Conservation (phyloP, 2,329 filamentous ascomycete species). For the Diaporthe citriasiana region DNA sequence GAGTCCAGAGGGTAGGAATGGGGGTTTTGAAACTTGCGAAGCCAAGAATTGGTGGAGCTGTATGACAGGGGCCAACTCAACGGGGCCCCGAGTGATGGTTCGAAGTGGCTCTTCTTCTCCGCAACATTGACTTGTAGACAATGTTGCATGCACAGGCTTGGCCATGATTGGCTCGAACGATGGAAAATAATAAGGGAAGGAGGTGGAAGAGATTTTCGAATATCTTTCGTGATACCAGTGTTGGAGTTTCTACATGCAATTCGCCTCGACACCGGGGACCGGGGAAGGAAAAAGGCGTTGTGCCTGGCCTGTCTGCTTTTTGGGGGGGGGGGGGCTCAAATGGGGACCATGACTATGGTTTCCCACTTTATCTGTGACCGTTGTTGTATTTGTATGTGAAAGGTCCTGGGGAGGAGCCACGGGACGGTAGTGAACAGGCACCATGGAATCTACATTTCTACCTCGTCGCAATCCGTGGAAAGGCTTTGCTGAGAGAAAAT, state of each 20-base stretch:
- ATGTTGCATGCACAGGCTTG: background rate
- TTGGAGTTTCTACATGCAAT: slow-evolving; percentile 29
- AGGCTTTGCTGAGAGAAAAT: background rate
- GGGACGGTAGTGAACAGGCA: background rate
- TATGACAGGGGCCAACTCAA: background rate
- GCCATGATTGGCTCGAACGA: background rate
- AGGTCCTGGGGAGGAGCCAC: background rate
- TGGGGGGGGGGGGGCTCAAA: background rate
- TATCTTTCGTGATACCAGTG: slow-evolving; percentile 35
- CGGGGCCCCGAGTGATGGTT: background rate
- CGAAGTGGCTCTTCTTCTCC: background rate
- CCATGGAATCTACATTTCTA: background rate
- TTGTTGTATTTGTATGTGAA: slow-evolving; percentile 12
- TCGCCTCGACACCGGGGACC: background rate
- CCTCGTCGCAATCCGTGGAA: background rate
- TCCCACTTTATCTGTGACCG: background rate
- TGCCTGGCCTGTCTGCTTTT: slow-evolving; percentile 14
- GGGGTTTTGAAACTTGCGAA: background rate
- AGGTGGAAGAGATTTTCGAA: background rate
- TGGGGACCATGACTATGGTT: background rate
- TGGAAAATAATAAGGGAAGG: background rate
- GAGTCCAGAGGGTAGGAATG: background rate
- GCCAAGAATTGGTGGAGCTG: background rate
- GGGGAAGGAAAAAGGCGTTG: background rate
- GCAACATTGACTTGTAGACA: background rate